phyloP scores from a whole-genome alignment of 768 basidiomycete genomes.

The Chalciporus sphaerocephalus region DNA sequence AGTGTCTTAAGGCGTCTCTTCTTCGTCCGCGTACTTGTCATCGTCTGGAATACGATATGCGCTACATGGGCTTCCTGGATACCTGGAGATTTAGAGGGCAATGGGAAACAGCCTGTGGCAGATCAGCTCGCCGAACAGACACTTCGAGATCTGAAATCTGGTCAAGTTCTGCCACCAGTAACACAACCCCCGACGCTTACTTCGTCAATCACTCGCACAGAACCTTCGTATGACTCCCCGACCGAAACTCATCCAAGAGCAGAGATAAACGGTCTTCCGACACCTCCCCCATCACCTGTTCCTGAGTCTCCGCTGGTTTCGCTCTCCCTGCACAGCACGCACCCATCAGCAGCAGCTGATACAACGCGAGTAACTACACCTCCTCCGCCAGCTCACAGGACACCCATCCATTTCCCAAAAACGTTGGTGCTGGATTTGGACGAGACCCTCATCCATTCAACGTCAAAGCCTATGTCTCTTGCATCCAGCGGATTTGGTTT shows the following conservation, averaged over 20 bases:
- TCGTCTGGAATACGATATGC: slow-evolving; percentile 67
- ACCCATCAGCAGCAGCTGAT: slow-evolving; percentile 17
- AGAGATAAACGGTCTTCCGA: slow-evolving; percentile 20
- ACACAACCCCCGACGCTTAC: slow-evolving; percentile 16
- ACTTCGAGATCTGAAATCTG: slow-evolving; percentile 5
- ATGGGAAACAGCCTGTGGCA: slow-evolving; percentile 6
- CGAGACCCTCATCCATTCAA: slow-evolving; percentile 98
- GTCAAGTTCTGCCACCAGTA: slow-evolving; percentile 17
- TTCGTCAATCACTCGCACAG: slow-evolving; percentile 24
- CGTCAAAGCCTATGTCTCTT: slow-evolving; percentile 67
- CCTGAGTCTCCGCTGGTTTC: slow-evolving; percentile 9
- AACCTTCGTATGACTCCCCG: slow-evolving; percentile 10
- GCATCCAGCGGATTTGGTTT: slow-evolving; percentile 51
- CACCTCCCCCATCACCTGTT: slow-evolving; percentile 23
- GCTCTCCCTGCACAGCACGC: slow-evolving; percentile 9
- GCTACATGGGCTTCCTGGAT: slow-evolving; percentile 52
- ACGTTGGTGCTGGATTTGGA: slow-evolving; percentile 96
- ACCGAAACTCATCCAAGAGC: slow-evolving; percentile 9
- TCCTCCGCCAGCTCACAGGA: slow-evolving; percentile 45
- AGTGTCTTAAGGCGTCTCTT: slow-evolving; percentile 55
- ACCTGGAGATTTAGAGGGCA: slow-evolving; percentile 23
- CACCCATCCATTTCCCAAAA: slow-evolving; percentile 80
- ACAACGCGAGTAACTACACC: slow-evolving; percentile 48
- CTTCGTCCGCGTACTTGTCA: slow-evolving; percentile 64
- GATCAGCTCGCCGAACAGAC: slow-evolving; percentile 8